Evolutionary conservation across 768 basidiomycete genomes (phyloP).

Genomic region (Leccinum subtestaceum): DNA sequence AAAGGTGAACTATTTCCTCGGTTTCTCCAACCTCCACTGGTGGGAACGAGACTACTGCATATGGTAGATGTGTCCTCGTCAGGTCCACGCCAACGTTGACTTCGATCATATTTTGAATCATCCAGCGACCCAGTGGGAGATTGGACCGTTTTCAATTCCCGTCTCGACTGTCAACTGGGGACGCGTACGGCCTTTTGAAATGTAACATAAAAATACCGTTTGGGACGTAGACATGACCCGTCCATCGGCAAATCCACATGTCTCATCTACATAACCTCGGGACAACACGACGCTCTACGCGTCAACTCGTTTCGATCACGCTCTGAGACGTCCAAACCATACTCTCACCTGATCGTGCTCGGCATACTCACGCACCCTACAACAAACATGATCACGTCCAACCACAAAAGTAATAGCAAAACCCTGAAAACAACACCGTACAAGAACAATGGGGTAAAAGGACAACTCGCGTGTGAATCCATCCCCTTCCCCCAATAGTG

Average conservation of each 20-base stretch:
- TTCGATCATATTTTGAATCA: slow-evolving; percentile 14
- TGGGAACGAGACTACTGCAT: neutral
- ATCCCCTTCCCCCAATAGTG: neutral
- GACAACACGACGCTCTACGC: slow-evolving; percentile 10
- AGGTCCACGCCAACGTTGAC: slow-evolving; percentile 16
- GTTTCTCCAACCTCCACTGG: neutral
- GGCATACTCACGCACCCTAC: slow-evolving; percentile 12
- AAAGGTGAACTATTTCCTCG: neutral
- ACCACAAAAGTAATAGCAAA: neutral
- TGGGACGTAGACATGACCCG: neutral
- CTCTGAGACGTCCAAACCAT: neutral
- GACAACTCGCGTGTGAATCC: neutral
- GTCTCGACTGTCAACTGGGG: neutral
- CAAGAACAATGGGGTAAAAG: too few species aligned
- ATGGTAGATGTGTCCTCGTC: neutral
- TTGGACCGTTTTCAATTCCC: neutral
- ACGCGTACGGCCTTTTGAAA: too few species aligned
- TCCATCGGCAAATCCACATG: neutral
- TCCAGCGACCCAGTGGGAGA: slow-evolving; percentile 2
- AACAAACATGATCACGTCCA: slow-evolving; percentile 9
- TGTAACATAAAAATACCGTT: too few species aligned
- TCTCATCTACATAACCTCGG: neutral
- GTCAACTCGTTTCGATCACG: neutral
- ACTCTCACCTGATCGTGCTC: neutral
- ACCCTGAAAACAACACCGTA: neutral